phyloP scores from a whole-genome alignment of 257 asterid species.

The Capsicum pubescens region DNA sequence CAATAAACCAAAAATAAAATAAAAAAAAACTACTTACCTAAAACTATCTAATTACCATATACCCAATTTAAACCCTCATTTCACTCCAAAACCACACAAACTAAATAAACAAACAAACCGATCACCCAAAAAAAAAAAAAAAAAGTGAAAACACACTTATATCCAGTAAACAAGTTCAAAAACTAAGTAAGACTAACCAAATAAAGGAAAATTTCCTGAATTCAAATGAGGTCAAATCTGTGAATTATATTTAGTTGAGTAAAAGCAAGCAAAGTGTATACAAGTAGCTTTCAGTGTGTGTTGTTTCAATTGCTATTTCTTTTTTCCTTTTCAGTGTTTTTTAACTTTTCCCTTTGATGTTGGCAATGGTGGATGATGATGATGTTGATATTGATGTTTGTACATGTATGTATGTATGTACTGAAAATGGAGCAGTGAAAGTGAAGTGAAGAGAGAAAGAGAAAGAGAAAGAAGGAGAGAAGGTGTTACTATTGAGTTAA shows the following conservation, averaged over 20 bases:
- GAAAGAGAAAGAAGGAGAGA: neutral
- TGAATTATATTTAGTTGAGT: neutral
- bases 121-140: neutral
- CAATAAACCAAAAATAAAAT: neutral
- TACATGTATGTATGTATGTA: neutral
- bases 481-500: neutral
- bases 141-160: neutral
- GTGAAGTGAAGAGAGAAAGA: neutral
- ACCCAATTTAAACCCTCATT: neutral
- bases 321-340: neutral
- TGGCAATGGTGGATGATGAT: slow-evolving; percentile 17
- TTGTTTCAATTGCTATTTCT: neutral
- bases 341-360: neutral
- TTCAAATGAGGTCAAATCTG: slow-evolving; percentile 3
- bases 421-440: neutral
- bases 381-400: neutral
- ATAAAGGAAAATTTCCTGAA: neutral
- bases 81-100: neutral
- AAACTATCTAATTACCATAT: neutral
- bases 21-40: neutral
- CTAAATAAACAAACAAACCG: neutral
- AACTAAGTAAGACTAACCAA: slow-evolving; percentile 26
- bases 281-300: slow-evolving; percentile 1
- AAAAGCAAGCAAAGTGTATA: neutral
- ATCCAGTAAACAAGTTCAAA: neutral